Conservation (phyloP, 2,329 filamentous ascomycete species). For the Trichoderma sp. region DNA sequence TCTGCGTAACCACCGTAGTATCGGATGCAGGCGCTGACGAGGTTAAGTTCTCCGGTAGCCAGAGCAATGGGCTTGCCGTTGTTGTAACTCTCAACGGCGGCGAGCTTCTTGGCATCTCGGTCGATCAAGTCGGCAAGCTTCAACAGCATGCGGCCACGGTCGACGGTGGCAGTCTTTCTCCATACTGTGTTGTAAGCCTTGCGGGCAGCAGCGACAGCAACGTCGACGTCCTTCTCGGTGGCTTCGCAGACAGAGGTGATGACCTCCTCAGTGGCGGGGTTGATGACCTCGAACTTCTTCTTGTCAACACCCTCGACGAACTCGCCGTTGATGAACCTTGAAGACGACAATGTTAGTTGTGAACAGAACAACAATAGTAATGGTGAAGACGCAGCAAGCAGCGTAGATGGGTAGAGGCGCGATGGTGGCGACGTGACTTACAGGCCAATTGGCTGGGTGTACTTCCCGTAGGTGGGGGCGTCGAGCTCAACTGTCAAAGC, state of each 20-base stretch:
- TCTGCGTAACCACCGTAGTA: slow-evolving; percentile 84
- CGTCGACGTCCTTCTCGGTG: slow-evolving; percentile 81
- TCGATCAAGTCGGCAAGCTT: slow-evolving; percentile 83
- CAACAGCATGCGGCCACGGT: slow-evolving; percentile 69
- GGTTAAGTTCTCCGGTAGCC: slow-evolving; percentile 74
- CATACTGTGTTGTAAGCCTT: slow-evolving; percentile 80
- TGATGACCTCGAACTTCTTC: slow-evolving; percentile 90
- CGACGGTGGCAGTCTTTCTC: slow-evolving; percentile 68
- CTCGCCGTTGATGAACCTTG: slow-evolving; percentile 84
- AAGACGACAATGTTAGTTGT: neutral
- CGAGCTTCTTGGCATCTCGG: slow-evolving; percentile 75
- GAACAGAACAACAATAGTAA: neutral
- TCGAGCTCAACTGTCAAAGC: slow-evolving; percentile 63
- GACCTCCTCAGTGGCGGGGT: slow-evolving; percentile 81
- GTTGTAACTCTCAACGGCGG: slow-evolving; percentile 83
- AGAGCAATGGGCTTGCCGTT: slow-evolving; percentile 81
- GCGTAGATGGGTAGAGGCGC: too few species aligned
- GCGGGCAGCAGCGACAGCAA: slow-evolving; percentile 83
- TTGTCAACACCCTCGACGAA: slow-evolving; percentile 79
- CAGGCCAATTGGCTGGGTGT: slow-evolving; percentile 65
- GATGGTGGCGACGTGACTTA: slow-evolving; percentile 44
- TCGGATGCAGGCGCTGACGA: slow-evolving; percentile 71
- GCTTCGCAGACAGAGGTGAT: slow-evolving; percentile 84
- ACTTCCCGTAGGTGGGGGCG: slow-evolving; percentile 66
- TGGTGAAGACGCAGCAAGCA: neutral